These are phyloP conservation scores for Phaeophleospora eucalypticola DNA, from an alignment of 2,329 filamentous ascomycete genomes.

Conservation along the genomic window DNA sequence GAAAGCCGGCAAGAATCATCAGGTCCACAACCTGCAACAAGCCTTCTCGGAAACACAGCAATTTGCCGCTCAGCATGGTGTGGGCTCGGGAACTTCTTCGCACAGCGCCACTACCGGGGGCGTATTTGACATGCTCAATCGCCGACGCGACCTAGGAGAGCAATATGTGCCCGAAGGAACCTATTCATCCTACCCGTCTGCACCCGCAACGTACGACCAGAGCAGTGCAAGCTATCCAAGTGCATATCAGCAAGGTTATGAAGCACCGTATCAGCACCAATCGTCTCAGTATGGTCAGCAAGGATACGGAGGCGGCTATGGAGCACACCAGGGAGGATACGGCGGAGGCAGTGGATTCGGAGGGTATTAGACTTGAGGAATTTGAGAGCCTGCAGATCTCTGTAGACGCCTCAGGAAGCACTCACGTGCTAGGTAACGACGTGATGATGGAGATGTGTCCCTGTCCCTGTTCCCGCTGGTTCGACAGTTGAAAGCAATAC, in stretches of 20 bases:
- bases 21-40: constrained; percentile 25
- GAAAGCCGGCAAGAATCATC: constrained; percentile 75
- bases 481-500: too few species aligned
- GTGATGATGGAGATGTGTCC: too few species aligned
- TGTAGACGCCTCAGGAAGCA: too few species aligned
- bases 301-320: constrained; percentile 18
- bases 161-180: constrained; percentile 14
- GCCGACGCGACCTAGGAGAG: constrained; percentile 6
- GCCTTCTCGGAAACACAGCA: constrained; percentile 22
- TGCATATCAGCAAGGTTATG: constrained; percentile 35
- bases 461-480: too few species aligned
- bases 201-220: constrained; percentile 27
- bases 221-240: constrained; percentile 30
- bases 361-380: constrained; percentile 13
- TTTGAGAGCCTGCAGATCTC: too few species aligned
- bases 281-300: constrained; percentile 20
- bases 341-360: constrained; percentile 17
- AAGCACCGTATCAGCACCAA: constrained; percentile 29
- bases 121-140: constrained; percentile 28
- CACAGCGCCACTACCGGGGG: constrained; percentile 28
- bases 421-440: too few species aligned
- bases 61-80: constrained; percentile 22
- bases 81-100: constrained; percentile 19
- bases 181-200: constrained; percentile 22
- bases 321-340: constrained; percentile 23